Percentiles rank a stretch among this genome's conserved stretches.
Conservation (phyloP, 2,329 filamentous ascomycete genomes). For the Xylaria sp. region DNA sequence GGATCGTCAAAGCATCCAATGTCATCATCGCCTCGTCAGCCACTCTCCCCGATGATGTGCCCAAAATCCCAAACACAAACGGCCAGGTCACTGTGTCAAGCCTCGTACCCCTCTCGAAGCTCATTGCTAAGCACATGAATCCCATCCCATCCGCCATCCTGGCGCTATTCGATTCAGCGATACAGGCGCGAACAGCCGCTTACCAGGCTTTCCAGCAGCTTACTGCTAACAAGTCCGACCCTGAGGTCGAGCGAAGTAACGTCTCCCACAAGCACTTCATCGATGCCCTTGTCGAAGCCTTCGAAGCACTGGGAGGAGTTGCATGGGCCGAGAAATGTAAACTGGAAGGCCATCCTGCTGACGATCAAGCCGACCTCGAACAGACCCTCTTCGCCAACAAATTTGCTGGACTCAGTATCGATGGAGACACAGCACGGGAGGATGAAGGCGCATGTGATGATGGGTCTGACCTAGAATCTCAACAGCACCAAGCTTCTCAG, state of each 20-base stretch:
- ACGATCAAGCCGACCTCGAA: conserved; percentile 42
- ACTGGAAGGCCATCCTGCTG: conserved; percentile 46
- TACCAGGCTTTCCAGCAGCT: conserved; percentile 49
- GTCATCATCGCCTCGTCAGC: conserved; percentile 46
- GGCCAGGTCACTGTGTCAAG: conserved; percentile 51
- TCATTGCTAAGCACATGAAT: conserved; percentile 52
- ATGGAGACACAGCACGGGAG: conserved; percentile 30
- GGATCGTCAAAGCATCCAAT: conserved; percentile 54
- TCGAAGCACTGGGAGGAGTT: conserved; percentile 40
- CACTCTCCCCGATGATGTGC: conserved; percentile 29
- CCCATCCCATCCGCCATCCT: conserved; percentile 51
- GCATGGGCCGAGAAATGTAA: conserved; percentile 41
- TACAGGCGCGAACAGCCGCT: conserved; percentile 48
- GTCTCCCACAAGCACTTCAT: conserved; percentile 56
- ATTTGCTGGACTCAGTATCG: conserved; percentile 43
- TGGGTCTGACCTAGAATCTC: conserved; percentile 24
- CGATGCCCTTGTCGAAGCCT: conserved; percentile 52
- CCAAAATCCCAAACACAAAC: conserved; percentile 50
- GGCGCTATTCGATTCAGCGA: conserved; percentile 52
- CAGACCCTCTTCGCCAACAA: conserved; percentile 46
- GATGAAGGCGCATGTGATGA: conserved; percentile 35
- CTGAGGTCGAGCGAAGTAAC: conserved; percentile 53
- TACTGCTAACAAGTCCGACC: conserved; percentile 47
- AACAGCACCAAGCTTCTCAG: conserved; percentile 28
- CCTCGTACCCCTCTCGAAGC: conserved; percentile 53